Base-by-base conservation (phyloP, 352 stramenopile genomes). In the Phytophthora fragariae region DNA sequence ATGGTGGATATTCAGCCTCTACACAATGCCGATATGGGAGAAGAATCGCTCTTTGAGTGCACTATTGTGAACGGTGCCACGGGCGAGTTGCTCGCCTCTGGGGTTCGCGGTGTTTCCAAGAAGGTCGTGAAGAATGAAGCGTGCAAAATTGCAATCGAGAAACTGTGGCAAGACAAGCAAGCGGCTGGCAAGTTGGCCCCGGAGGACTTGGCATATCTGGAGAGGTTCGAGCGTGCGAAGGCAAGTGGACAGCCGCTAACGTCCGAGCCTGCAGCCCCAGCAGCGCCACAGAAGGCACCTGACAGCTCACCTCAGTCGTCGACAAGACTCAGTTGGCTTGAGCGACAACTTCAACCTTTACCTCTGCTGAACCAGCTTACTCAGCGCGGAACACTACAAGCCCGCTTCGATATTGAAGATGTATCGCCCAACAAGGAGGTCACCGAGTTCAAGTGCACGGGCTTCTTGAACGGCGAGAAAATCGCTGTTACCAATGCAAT, bases 161-260 rank as follows among this genome's bases (percentile, higher is more conserved):
- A 90, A 60, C 67, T 97, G 0, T 91, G 91, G 74, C 76, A 88
- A 41, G 77, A 84, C 39, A 98, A 98, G 57, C 79, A 83, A 57
- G 73, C 74, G 17, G 75, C 84, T 29, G 84, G 78, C 1, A 87
- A 85, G 24, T 70, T 88, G 49, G 60, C 79, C 12, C 68, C 82
- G 9, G 83, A 88, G 61, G 89, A 96, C 24, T 35, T 87, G 54
- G 62, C 81, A 35, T 88, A 97, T 24, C 81, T 93, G 72, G 85
- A 86, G 15, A 75, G 75, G 50, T 81, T 82, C 11, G 73, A 87
- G 44, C 61, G 73, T 63, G 56, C 66, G 2, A 65, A 81, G 46
- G 59, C 74, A 10, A 70, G 47, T 56, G 68, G 52, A 0, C 66
- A 70, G 3, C 37, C 66, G 8, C n/a, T 72, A 4, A 27, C 58